Base-by-base conservation (phyloP, 1,284 basidiomycete genomes). In the Xerocomus amazonicus region DNA sequence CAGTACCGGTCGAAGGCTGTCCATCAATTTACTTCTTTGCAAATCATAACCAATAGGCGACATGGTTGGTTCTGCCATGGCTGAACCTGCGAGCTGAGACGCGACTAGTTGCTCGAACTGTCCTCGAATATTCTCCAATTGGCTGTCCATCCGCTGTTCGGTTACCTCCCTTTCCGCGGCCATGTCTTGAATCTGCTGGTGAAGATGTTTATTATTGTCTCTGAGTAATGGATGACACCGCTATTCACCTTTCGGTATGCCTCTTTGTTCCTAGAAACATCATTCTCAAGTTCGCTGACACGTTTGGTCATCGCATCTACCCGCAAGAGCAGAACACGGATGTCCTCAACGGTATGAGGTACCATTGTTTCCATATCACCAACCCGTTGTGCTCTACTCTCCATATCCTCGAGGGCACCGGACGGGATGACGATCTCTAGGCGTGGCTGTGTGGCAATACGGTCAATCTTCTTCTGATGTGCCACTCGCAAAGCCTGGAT, bases 251-350 rank as follows among this genome's bases (percentile, higher is more conserved):
- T 56, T 32, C 14, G 35, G 43, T 61, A 54, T 17, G 43, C 39
- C 27, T 58, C 47, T 36, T 59, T 59, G 44, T 51, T 59, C 23
- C 6, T 7, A 2, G 53, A 51, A 19, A 63, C 44, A 13, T 66
- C 63, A 45, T 57, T 40, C 43, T 64, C 62, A 6, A 64, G 50
- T 17, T 54, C 46, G 16, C 35, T 46, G 23, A 67, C 48, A 37
- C 58, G 58, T 41, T 57, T 56, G 28, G 56, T 58, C 26, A 56
- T 54, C 3, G 61, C 54, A 39, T 59, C 56, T 9, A 63, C 66
- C 43, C 45, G 61, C 29, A 56, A 44, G 40, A 68, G 63, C 43
- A 66, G 48, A 33, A 43, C 39, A 12, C 60, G 59, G 16, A 66
- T 56, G n/a, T 62, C 55, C 32, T 66, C 57, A 28, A 68, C 56